Percentiles rank a stretch among this genome's conserved stretches.
Evolutionary conservation across 2,329 filamentous ascomycete species (phyloP).

Genomic region (Trichoderma brevicompactum): DNA sequence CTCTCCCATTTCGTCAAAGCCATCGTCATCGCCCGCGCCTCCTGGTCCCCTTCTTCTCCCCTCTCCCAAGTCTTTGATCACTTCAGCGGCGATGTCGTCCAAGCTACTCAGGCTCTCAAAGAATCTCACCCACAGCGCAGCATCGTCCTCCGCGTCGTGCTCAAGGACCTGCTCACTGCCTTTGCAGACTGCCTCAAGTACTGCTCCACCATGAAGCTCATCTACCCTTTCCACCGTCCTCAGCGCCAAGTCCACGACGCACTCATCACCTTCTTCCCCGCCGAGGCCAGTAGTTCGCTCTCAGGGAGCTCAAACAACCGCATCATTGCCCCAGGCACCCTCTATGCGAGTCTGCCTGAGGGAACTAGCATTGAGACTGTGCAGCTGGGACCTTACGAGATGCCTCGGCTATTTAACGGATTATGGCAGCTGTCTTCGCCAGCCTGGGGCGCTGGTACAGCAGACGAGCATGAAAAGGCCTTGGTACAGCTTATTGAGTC

Average conservation of each 20-base stretch:
- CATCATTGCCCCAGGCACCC: too few relatives aligned
- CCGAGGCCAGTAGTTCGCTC: too few relatives aligned
- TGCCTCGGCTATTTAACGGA: slow-evolving; percentile 40
- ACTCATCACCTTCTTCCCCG: too few relatives aligned
- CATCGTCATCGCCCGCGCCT: slow-evolving; percentile 28
- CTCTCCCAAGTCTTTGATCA: slow-evolving; percentile 32
- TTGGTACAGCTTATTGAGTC: slow-evolving; percentile 30
- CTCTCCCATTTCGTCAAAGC: slow-evolving; percentile 29
- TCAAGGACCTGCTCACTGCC: slow-evolving; percentile 32
- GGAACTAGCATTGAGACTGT: slow-evolving; percentile 33
- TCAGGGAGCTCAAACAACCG: too few relatives aligned
- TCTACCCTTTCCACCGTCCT: too few relatives aligned
- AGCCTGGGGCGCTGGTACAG: slow-evolving; percentile 37
- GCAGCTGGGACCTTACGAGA: slow-evolving; percentile 30
- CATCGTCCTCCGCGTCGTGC: slow-evolving; percentile 30
- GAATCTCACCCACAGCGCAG: slow-evolving; percentile 36
- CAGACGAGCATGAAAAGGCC: slow-evolving; percentile 31
- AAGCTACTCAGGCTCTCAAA: slow-evolving; percentile 45
- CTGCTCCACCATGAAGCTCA: slow-evolving; percentile 12
- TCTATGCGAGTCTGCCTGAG: too few relatives aligned
- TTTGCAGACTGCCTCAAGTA: slow-evolving; percentile 35
- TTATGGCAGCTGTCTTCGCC: slow-evolving; percentile 42
- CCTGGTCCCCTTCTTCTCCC: slow-evolving; percentile 21
- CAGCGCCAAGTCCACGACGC: too few relatives aligned
- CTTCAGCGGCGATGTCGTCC: slow-evolving; percentile 44